Evolutionary conservation across 352 stramenopile species (phyloP), one percentile per base, ranked within the genome.

Genomic region (Phytophthora capsici): DNA sequence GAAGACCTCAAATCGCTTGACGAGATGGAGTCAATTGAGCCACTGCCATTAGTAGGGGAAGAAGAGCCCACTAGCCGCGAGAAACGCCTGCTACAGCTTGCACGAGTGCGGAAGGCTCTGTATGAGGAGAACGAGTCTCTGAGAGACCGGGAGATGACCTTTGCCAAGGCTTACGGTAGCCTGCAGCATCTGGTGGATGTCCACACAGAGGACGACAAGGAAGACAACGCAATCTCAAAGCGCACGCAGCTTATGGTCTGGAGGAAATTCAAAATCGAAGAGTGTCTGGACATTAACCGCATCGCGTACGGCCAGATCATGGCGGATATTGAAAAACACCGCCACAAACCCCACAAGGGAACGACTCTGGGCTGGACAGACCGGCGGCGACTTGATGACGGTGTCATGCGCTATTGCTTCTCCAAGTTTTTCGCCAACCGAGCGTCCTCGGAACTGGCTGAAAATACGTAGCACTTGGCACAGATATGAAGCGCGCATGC

Each of bases 351-450:
- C 1, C 61, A 70, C 20, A 67, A 67, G 28, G 55, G 50, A 25
- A 78, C 69, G 13, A 73, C 74, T 14, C 38, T 84, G n/a, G 75
- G 75, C 32, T 84, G 75, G 75, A 79, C 62, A 2, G 75, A 84
- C 58, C 57, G 65, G 1, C 63, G 75, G 19, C 52, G 55, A 19
- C 55, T 78, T 47, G 25, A 37, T 9, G 60, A 71, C 23, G 63
- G 70, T 25, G 47, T 71, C 25, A 41, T 84, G 58, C 65, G 37
- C 36, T 82, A 71, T 44, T 78, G 66, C 20, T 84, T 84, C 36
- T 72, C 77, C 17, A 84, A 84, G 53, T 68, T 64, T 23, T 80
- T 84, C 44, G 16, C 58, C 8, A 61, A 63, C 17, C 73, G 67
- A 12, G 60, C 58, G 17, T 54, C 47, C 16, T 41, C 49, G 14